Percentiles rank a stretch among this genome's conserved stretches.
Evolutionary conservation across 257 asterid genomes (phyloP).

Genomic region (Solanum sejunctum): DNA sequence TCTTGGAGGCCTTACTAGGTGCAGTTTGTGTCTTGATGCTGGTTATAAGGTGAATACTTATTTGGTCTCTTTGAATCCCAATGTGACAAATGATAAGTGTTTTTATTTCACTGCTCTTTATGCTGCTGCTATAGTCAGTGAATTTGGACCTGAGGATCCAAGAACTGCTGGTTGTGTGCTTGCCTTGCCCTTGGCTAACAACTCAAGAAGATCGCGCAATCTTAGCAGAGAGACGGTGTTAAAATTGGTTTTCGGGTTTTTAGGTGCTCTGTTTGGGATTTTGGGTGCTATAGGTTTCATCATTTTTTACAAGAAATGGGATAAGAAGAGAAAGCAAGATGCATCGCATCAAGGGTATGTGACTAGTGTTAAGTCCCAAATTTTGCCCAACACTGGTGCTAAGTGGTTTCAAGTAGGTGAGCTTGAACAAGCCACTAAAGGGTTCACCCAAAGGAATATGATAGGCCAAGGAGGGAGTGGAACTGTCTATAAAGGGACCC

Average conservation of each 20-base stretch:
- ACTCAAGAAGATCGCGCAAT: neutral
- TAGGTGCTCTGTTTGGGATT: conserved; percentile 27
- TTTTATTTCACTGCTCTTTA: conserved; percentile 35
- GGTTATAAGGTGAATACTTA: conserved; percentile 31
- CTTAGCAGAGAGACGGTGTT: neutral
- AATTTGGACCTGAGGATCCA: conserved; percentile 35
- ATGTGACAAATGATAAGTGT: conserved; percentile 24
- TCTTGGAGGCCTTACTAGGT: conserved; percentile 27
- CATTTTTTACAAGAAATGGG: conserved; percentile 20
- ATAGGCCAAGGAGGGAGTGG: conserved; percentile 48
- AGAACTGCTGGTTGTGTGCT: conserved; percentile 40
- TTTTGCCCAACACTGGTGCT: conserved; percentile 40
- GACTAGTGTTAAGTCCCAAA: conserved; percentile 19
- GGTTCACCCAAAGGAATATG: conserved; percentile 32
- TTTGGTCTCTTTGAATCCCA: conserved; percentile 28
- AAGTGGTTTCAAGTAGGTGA: conserved; percentile 37
- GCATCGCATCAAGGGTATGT: conserved; percentile 29
- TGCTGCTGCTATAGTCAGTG: conserved; percentile 43
- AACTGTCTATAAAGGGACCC: conserved; percentile 37
- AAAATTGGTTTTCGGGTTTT: conserved; percentile 20
- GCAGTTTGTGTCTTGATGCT: conserved; percentile 45
- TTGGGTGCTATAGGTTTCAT: conserved; percentile 1
- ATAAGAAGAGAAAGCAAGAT: conserved; percentile 14
- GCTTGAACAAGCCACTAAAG: conserved; percentile 36
- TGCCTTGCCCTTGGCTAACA: conserved; percentile 23